Conservation (phyloP, 208 protist genomes). For the Crithidia expoeki region DNA sequence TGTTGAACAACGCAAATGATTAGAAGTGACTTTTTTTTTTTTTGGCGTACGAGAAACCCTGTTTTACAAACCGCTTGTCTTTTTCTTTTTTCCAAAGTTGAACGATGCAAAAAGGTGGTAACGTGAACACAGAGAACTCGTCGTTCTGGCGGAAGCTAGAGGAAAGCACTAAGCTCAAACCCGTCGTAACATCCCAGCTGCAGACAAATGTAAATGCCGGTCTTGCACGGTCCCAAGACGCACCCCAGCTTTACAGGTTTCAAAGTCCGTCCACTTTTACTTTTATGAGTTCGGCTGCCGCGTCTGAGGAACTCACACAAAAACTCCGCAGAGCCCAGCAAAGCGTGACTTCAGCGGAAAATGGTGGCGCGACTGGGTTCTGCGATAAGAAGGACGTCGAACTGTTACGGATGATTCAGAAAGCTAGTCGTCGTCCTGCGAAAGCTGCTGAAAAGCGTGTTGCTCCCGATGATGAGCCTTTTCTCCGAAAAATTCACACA, state of each 20-base stretch:
- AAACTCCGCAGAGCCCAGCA: conserved; percentile 22
- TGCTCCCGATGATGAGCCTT: conserved; percentile 84
- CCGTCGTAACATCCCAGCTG: conserved; percentile 47
- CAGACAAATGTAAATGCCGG: conserved; percentile 80
- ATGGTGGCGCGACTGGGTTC: background rate
- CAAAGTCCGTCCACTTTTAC: conserved; percentile 71
- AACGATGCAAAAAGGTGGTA: conserved; percentile 8
- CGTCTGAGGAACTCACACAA: conserved; percentile 28
- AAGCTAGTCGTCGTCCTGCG: conserved; percentile 64
- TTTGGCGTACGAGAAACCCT: background rate
- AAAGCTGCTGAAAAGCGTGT: conserved; percentile 52
- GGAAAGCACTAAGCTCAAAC: conserved; percentile 53
- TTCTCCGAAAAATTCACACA: conserved; percentile 81
- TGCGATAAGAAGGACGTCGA: conserved; percentile 77
- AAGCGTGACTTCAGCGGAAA: background rate
- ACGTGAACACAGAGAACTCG: background rate
- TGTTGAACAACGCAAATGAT: background rate
- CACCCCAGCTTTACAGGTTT: conserved; percentile 79
- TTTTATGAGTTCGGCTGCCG: conserved; percentile 37
- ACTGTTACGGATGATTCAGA: conserved; percentile 85
- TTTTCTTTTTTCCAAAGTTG: no score
- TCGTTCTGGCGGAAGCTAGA: conserved; percentile 47
- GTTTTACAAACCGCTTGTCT: no score
- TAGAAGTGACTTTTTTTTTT: background rate
- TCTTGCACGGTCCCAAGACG: conserved; percentile 55